Evolutionary conservation across 2,329 filamentous ascomycete species (phyloP).

Genomic region (Cladosporium velox): DNA sequence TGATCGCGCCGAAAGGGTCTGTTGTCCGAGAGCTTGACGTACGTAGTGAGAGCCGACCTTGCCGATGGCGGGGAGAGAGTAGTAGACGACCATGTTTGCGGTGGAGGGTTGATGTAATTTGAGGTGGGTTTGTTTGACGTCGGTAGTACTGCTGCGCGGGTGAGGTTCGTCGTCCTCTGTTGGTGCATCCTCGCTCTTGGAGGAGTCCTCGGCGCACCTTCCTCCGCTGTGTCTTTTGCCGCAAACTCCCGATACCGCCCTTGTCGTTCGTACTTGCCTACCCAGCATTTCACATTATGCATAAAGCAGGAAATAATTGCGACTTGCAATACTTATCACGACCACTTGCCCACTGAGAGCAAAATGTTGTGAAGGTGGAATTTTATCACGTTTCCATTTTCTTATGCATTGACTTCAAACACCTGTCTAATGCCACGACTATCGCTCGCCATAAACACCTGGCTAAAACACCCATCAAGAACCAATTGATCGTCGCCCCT

Average conservation of each 20-base stretch:
- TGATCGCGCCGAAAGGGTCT: conserved; percentile 18
- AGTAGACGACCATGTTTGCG: conserved; percentile 52
- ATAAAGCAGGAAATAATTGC: not conserved
- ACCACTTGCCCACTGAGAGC: not conserved
- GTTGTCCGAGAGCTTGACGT: conserved; percentile 35
- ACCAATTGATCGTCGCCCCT: not conserved
- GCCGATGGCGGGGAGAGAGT: conserved; percentile 51
- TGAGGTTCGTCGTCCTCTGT: not conserved
- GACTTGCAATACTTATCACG: not conserved
- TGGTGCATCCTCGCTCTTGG: not conserved
- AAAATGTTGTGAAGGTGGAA: not conserved
- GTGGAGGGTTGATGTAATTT: conserved; percentile 13
- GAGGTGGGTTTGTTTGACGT: conserved; percentile 11
- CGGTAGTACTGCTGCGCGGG: conserved; percentile 6
- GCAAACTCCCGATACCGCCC: conserved; percentile 4
- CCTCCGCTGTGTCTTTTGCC: not conserved
- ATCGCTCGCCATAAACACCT: not conserved
- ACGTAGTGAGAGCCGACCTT: conserved; percentile 58
- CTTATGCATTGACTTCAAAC: not conserved
- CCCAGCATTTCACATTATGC: not conserved
- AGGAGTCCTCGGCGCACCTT: not conserved
- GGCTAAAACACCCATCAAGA: not conserved
- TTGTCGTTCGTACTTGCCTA: not conserved
- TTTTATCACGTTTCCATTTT: not conserved
- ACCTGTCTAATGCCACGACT: not conserved